A percentile compares a stretch with the other conserved stretches of the same genome.
Conservation (phyloP, 2,329 filamentous ascomycete species). For the Diaporthe humulicola region DNA sequence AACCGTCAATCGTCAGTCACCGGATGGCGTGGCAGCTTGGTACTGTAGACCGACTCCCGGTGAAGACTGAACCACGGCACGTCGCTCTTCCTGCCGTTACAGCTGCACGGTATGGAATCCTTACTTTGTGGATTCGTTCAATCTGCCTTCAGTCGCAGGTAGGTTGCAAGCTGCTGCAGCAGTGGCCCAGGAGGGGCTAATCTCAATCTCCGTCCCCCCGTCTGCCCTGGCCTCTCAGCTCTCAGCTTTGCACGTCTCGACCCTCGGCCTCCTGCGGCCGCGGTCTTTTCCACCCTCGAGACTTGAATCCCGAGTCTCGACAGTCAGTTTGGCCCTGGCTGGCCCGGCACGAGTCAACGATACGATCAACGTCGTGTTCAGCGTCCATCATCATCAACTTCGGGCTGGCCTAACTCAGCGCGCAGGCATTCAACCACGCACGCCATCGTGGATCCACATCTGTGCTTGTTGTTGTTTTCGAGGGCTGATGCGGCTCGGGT, state of each 20-base stretch:
- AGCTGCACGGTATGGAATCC: neutral
- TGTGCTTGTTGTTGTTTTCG: neutral
- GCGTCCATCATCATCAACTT: slow-evolving; percentile 7
- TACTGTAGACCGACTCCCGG: neutral
- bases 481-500: slow-evolving; percentile 14
- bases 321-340: neutral
- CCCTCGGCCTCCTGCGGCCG: neutral
- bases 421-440: neutral
- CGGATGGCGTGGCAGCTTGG: neutral
- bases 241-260: neutral
- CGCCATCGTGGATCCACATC: slow-evolving; percentile 4
- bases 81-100: neutral
- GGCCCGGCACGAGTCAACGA: slow-evolving; percentile 18
- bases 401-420: neutral
- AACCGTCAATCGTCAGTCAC: neutral
- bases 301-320: neutral
- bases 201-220: slow-evolving; percentile 26
- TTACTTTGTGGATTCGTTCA: slow-evolving; percentile 20
- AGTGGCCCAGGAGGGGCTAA: slow-evolving; percentile 5
- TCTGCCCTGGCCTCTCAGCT: slow-evolving; percentile 12
- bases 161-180: slow-evolving; percentile 7
- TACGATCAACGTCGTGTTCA: slow-evolving; percentile 26
- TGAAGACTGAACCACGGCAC: neutral
- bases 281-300: neutral
- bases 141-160: slow-evolving; percentile 20